Evolutionary conservation across 306 rosid species (phyloP).

Genomic region (Quercus rubra): DNA sequence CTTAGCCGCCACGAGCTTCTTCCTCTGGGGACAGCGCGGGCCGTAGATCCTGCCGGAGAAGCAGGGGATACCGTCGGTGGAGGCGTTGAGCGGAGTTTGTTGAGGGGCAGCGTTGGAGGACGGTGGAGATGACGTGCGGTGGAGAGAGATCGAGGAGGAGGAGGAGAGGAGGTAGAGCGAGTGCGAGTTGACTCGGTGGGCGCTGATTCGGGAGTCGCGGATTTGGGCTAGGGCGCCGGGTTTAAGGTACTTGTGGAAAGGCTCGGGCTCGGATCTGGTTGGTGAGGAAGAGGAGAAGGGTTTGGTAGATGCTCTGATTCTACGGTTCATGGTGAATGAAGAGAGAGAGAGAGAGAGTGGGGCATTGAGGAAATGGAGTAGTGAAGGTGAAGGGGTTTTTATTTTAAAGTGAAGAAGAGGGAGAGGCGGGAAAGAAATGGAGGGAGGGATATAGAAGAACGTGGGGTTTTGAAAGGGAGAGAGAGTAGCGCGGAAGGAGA

Average conservation of each 20-base stretch:
- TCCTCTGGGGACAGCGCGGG: conserved; percentile 64
- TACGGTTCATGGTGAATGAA: conserved; percentile 47
- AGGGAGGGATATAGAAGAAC: conserved; percentile 7
- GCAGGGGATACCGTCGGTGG: conserved; percentile 45
- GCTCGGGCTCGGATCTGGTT: conserved; percentile 29
- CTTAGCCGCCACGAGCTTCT: conserved; percentile 69
- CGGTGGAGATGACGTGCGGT: conserved; percentile 23
- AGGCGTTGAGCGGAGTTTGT: conserved; percentile 14
- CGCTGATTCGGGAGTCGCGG: conserved; percentile 77
- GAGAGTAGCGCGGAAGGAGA: background rate
- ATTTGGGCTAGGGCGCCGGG: conserved; percentile 88
- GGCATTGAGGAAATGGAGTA: conserved; percentile 10
- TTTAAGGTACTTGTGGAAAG: conserved; percentile 70
- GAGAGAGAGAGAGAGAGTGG: background rate
- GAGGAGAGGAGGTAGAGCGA: background rate
- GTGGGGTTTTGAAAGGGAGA: conserved; percentile 3
- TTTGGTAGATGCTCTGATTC: conserved; percentile 26
- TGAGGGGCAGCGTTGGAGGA: background rate
- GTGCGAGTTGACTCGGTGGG: conserved; percentile 30
- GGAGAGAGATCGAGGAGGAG: conserved; percentile 34
- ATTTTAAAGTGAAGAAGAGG: conserved; percentile 22
- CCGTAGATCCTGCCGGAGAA: conserved; percentile 45
- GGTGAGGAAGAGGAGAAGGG: conserved; percentile 4
- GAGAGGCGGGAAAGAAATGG: conserved; percentile 38
- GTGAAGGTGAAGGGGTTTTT: conserved; percentile 12